These are phyloP conservation scores for Coleophoma crateriformis DNA, from an alignment of 2,329 filamentous ascomycete species.

Conservation along the genomic window DNA sequence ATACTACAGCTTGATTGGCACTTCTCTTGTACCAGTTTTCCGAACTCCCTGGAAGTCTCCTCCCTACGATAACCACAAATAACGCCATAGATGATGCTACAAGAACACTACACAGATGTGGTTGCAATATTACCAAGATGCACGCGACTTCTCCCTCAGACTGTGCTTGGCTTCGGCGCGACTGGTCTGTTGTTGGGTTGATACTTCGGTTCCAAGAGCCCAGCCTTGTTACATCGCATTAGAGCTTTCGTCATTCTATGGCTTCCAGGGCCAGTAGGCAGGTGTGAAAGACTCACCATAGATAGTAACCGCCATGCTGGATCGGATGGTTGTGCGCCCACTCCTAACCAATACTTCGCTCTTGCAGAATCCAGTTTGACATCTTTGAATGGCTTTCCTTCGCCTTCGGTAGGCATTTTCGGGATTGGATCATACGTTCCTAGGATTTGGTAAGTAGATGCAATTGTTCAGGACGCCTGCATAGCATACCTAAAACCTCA, in stretches of 20 bases:
- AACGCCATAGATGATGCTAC: not conserved
- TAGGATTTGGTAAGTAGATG: constrained; percentile 5
- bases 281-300: constrained; percentile 51
- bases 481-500: constrained; percentile 69
- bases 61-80: not conserved
- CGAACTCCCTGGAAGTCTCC: not conserved
- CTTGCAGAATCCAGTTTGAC: constrained; percentile 77
- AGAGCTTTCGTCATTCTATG: not conserved
- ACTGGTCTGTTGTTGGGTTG: not conserved
- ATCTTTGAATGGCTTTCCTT: constrained; percentile 79
- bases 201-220: constrained; percentile 26
- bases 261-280: no score
- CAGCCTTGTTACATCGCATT: constrained; percentile 15
- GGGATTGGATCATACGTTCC: constrained; percentile 67
- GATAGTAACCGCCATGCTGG: constrained; percentile 80
- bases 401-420: constrained; percentile 51
- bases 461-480: not conserved
- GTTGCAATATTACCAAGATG: no score
- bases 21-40: not conserved
- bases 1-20: not conserved
- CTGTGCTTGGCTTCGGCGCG: no score
- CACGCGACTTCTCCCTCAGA: no score
- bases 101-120: not conserved
- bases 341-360: constrained; percentile 93
- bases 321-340: constrained; percentile 91